Evolutionary conservation across 768 basidiomycete genomes (phyloP), one percentile per base, ranked within the genome.

Genomic region (Daedaleopsis sinensis): DNA sequence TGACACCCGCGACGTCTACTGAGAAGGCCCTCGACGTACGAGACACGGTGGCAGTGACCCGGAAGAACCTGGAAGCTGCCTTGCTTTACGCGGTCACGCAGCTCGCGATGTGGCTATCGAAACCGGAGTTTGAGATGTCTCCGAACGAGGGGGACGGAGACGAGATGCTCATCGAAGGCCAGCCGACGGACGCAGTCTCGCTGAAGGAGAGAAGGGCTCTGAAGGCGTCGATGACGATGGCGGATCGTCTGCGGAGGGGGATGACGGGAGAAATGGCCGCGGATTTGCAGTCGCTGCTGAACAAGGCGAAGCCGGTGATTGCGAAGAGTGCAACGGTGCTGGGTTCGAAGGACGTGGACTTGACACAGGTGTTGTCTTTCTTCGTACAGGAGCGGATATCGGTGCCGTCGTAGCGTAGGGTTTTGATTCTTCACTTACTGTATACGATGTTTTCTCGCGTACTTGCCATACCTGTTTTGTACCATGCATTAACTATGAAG

Each of bases 231-330:
- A 71, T 81, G 69, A 78, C 83, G 48, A 72, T 91, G 72, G 84
- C 87, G 59, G 87, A 89, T 62, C 77, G 88, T 38, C 65, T 91
- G 66, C 77, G 91, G 67, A 76, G 91, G 62, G 90, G 90, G 0
- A 87, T 92, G 87, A 88, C 88, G 9, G 89, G 88, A 1, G 91
- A 93, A 75, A 85, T 93, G 82, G 86, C 85, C 43, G 80, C 81
- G 1, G 92, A 93, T 71, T 65, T 93, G 62, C 85, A 88, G 68
- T 77, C 82, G 5, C 71, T 93, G 67, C 58, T 93, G 73, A 83
- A 74, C 60, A 90, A 85, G 67, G 81, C 89, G 15, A 86, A 84
- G 65, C 82, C 86, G 0, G 73, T 91, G 38, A 74, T 93, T 24
- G 79, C 76, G 15, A 89, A 90, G 71, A 84, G 84, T 66, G 77